Base-by-base conservation (phyloP, 768 basidiomycete genomes). In the Chalciporus chontae region DNA sequence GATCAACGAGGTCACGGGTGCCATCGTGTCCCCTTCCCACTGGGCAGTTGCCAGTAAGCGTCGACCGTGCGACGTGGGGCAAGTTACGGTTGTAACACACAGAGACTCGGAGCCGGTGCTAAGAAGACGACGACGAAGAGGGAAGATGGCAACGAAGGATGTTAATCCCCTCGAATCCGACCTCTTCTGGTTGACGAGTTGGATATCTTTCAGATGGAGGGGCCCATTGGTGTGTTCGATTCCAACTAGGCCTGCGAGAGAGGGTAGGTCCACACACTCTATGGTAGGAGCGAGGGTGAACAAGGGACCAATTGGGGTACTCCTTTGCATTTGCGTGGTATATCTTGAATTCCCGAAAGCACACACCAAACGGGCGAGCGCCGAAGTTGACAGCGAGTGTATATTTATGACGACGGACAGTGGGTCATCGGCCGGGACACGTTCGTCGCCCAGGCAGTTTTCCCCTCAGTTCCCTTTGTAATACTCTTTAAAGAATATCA, bases 381-480 rank as follows among this genome's bases (percentile, higher is more conserved):
- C n/a, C n/a, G n/a, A n/a, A n/a, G n/a, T 34, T 14, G 15, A n/a
- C 34, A 36, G 34, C 5, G n/a, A 36, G 34, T 15, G 8, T 36
- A 36, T 60, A 56, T 57, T 57, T 51, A 36, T 39, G 51, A 46
- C 14, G 19, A 26, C 50, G 34, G n/a, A 36, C 5, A 6, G 5
- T n/a, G 34, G 9, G 17, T 31, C 27, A 21, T 17, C 51, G 40
- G 29, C 46, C 40, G 45, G 21, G 48, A 31, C 52, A 53, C 52
- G 52, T 53, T 53, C 43, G 52, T 53, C 32, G 37, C 11, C 31
- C 34, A 50, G 52, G 40, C 18, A 45, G 39, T 4, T 19, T 27
- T 29, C 27, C 27, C 3, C 11, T 47, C 39, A 41, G 44, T 48
- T 48, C 47, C 42, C 47, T 42, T 53, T 17, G 52, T 40, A 29